A percentile compares a stretch with the other conserved stretches of the same genome.
phyloP scores from a whole-genome alignment of 768 basidiomycete genomes.

The Trametes cinnabarina region DNA sequence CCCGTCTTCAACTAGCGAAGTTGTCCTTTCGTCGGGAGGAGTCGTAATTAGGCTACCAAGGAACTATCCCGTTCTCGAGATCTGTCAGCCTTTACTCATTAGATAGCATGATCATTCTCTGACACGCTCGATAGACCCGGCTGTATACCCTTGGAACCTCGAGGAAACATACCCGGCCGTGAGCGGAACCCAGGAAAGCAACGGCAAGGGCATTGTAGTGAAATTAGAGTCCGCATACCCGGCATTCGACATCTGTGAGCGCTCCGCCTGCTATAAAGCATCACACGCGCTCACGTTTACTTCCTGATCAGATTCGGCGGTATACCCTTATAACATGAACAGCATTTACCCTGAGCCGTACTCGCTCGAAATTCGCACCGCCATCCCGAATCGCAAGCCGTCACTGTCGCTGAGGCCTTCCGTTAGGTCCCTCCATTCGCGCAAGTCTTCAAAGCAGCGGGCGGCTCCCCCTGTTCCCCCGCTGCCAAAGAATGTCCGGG shows the following conservation, averaged over 20 bases:
- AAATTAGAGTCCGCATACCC: constrained; percentile 14
- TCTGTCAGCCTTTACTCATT: constrained; percentile 19
- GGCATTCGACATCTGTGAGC: constrained; percentile 21
- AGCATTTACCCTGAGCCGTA: constrained; percentile 18
- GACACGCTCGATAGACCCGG: constrained; percentile 4
- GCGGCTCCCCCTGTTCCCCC: constrained; percentile 23
- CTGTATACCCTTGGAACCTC: constrained; percentile 19
- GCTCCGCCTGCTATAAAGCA: background rate
- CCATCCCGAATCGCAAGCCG: background rate
- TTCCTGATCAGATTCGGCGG: constrained; percentile 20
- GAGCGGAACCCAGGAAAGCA: too few relatives aligned
- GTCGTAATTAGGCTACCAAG: background rate
- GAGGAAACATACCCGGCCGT: constrained; percentile 10
- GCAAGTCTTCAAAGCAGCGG: constrained; percentile 10
- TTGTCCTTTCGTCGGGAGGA: background rate
- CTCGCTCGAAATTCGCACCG: background rate
- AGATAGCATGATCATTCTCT: background rate
- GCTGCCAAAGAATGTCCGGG: constrained; percentile 22
- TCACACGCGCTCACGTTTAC: background rate
- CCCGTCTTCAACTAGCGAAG: background rate
- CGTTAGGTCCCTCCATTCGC: constrained; percentile 6
- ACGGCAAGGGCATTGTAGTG: background rate
- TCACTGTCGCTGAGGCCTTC: background rate
- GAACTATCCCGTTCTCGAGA: constrained; percentile 20
- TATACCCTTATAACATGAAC: constrained; percentile 23